phyloP scores from a whole-genome alignment of 768 basidiomycete genomes.

The Podaxis sp. region DNA sequence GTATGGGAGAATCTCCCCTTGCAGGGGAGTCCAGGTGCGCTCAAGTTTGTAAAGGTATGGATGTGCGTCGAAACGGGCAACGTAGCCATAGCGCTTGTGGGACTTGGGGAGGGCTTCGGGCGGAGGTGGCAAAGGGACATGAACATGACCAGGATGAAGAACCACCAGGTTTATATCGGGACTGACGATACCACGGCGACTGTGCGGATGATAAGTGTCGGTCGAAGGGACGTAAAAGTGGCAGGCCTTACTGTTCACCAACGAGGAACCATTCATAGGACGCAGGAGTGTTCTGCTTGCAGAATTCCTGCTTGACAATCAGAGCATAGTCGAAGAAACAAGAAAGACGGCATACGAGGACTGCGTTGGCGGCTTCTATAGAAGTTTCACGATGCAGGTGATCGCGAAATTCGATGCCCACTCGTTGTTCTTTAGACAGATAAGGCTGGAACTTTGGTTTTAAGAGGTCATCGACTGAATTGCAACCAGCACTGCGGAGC shows the following conservation, averaged over 20 bases:
- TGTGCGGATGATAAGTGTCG: background rate
- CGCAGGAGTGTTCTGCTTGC: conserved; percentile 43
- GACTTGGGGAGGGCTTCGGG: conserved; percentile 16
- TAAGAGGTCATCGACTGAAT: background rate
- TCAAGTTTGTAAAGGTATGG: conserved; percentile 14
- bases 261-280: conserved; percentile 50
- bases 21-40: conserved; percentile 19
- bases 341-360: conserved; percentile 39
- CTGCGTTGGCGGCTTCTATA: conserved; percentile 42
- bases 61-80: conserved; percentile 2
- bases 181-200: conserved; percentile 45
- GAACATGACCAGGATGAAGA: conserved; percentile 44
- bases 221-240: background rate
- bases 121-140: conserved; percentile 39
- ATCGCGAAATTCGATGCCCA: background rate
- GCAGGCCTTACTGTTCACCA: conserved; percentile 54
- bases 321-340: background rate
- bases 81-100: conserved; percentile 7
- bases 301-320: conserved; percentile 41
- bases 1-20: conserved; percentile 37
- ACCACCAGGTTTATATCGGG: conserved; percentile 43
- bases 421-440: background rate
- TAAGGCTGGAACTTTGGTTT: background rate
- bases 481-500: background rate
- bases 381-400: conserved; percentile 11